These are phyloP conservation scores for Lithospermum erythrorhizon DNA, from an alignment of 257 asterid species.

Conservation along the genomic window DNA sequence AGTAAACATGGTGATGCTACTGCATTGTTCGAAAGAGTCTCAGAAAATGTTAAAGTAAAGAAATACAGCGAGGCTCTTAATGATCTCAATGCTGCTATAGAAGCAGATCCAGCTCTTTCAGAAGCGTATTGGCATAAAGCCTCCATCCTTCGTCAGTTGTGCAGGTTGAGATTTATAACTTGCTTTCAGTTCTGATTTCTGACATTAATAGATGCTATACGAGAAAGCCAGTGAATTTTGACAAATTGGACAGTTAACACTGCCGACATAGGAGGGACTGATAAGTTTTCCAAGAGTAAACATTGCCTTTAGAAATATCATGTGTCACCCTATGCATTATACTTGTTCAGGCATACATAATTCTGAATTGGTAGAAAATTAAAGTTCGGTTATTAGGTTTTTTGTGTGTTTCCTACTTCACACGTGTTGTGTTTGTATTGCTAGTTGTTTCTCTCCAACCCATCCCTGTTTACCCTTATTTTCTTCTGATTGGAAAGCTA, in stretches of 20 bases:
- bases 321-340: not conserved
- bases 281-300: no score
- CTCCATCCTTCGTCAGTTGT: constrained; percentile 65
- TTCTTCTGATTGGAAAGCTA: constrained; percentile 22
- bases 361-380: no score
- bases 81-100: constrained; percentile 78
- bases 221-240: no score
- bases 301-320: no score
- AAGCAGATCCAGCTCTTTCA: constrained; percentile 71
- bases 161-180: constrained; percentile 44
- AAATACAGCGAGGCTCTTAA: constrained; percentile 77
- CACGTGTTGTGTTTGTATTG: not conserved
- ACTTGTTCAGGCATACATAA: not conserved
- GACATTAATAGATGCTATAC: no score
- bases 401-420: not conserved
- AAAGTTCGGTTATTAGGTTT: not conserved
- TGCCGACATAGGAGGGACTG: no score
- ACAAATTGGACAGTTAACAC: no score
- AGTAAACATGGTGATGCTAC: constrained; percentile 61
- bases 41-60: constrained; percentile 66
- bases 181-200: not conserved
- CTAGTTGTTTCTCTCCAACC: not conserved
- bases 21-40: constrained; percentile 63
- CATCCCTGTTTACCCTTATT: not conserved
- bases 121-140: constrained; percentile 79